Base-by-base conservation (phyloP, 345 rosid species). In the Brassica carinata region DNA sequence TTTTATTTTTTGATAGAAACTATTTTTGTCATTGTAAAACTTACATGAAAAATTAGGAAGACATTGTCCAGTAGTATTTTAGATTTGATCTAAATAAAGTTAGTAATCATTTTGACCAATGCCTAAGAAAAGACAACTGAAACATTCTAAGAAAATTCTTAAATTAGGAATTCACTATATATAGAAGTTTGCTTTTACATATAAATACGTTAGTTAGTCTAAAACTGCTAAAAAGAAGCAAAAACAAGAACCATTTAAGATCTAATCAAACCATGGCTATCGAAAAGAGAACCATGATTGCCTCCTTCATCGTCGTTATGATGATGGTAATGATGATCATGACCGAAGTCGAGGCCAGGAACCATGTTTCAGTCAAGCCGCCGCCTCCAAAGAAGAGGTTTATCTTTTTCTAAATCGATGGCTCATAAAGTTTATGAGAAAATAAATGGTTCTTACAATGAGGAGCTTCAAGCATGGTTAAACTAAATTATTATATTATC, bases 391-490 rank as follows among this genome's bases (percentile, higher is more conserved):
- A 10, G 31, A 5, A 2, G 7, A 67, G 74, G 38, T 33, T 8
- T 23, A 33, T 23, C 14, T 53, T 78, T 38, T 71, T 63, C 71
- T 79, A 66, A 79, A 27, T 72, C 65, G 40, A 79, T 79, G 74
- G 69, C 31, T 67, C 57, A 67, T 67, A 30, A 67, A 14, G 74
- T 73, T 73, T 73, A 74, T 33, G 30, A 67, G 64, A 73, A 36
- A 66, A 79, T 79, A 79, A 79, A 79, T 74, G 70, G 83, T 74
- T 68, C 65, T 74, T 79, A 61, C 83, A 68, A 8, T 26, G 64
- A 30, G 63, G 64, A 79, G 63, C 82, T 58, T 79, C 74, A 64
- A 64, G 70, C 69, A 63, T 63, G 38, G 17, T 48, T 69, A n/a
- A 61, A 43, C 18, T 68, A 19, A 26, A 15, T 23, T 58, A 27